Percentiles rank a stretch among this genome's conserved stretches.
Evolutionary conservation across 495 filamentous ascomycete species (phyloP).

Genomic region (Trichoderma asperelloides): DNA sequence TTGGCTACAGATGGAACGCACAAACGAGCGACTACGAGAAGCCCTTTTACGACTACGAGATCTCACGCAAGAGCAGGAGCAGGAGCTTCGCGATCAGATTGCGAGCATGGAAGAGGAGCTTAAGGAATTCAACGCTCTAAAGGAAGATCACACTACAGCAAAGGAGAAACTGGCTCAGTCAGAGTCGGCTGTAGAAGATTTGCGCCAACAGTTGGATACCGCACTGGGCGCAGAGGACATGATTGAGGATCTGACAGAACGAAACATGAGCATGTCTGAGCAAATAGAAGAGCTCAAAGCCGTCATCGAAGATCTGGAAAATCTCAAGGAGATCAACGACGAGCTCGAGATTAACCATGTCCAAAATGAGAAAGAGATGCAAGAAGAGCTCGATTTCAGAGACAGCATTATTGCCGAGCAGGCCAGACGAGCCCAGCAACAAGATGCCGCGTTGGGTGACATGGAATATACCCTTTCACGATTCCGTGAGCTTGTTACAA

Average conservation of each 20-base stretch:
- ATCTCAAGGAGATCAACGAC: slow-evolving; percentile 82
- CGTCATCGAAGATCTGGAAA: slow-evolving; percentile 76
- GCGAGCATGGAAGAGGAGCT: slow-evolving; percentile 70
- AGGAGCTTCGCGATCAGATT: slow-evolving; percentile 68
- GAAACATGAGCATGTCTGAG: slow-evolving; percentile 72
- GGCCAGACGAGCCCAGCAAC: slow-evolving; percentile 48
- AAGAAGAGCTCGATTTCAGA: slow-evolving; percentile 81
- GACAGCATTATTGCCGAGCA: slow-evolving; percentile 74
- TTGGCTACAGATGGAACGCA: slow-evolving; percentile 83
- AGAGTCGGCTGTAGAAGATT: slow-evolving; percentile 73
- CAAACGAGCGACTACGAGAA: slow-evolving; percentile 80
- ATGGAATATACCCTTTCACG: slow-evolving; percentile 81
- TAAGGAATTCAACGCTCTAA: slow-evolving; percentile 59
- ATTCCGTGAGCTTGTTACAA: slow-evolving; percentile 82
- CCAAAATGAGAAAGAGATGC: slow-evolving; percentile 87
- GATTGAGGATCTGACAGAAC: slow-evolving; percentile 83
- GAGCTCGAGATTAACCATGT: slow-evolving; percentile 90
- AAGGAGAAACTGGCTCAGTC: slow-evolving; percentile 63
- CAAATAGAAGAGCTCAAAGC: slow-evolving; percentile 73
- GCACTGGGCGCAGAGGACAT: slow-evolving; percentile 82
- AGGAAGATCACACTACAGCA: slow-evolving; percentile 58
- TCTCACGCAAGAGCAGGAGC: slow-evolving; percentile 75
- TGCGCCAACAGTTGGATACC: slow-evolving; percentile 83
- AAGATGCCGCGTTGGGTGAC: slow-evolving; percentile 73
- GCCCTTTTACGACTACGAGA: slow-evolving; percentile 79